A percentile compares a stretch with the other conserved stretches of the same genome.
These are phyloP conservation scores for Cladosporium austrohemisphaericum DNA, from an alignment of 2,329 filamentous ascomycete species.

Conservation along the genomic window DNA sequence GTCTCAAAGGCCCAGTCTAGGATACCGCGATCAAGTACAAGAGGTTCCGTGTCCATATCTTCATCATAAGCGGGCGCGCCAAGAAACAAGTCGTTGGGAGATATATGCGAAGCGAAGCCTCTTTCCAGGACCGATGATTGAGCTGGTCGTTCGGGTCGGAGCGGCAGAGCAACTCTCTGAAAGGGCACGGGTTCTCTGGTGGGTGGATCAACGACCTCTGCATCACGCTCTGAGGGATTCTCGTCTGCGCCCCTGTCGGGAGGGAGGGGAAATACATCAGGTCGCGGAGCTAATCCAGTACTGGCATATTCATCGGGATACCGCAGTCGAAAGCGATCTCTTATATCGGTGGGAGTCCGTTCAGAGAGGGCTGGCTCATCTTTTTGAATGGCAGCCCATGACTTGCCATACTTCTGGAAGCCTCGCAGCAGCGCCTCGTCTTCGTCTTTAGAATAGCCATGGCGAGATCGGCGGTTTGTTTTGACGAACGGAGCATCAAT, in stretches of 20 bases:
- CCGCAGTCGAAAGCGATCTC: slow-evolving; percentile 59
- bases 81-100: slow-evolving; percentile 30
- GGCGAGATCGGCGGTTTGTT: slow-evolving; percentile 50
- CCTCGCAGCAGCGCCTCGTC: slow-evolving; percentile 57
- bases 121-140: slow-evolving; percentile 7
- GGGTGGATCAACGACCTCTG: neutral
- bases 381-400: slow-evolving; percentile 58
- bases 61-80: slow-evolving; percentile 19
- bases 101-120: slow-evolving; percentile 19
- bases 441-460: slow-evolving; percentile 54
- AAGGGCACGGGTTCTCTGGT: neutral
- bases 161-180: too few relatives aligned
- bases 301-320: slow-evolving; percentile 56
- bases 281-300: slow-evolving; percentile 42
- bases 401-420: slow-evolving; percentile 55
- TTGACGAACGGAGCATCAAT: slow-evolving; percentile 50
- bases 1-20: slow-evolving; percentile 30
- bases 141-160: too few relatives aligned
- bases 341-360: slow-evolving; percentile 52
- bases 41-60: slow-evolving; percentile 25
- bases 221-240: neutral
- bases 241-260: slow-evolving; percentile 12
- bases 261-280: slow-evolving; percentile 27
- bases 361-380: slow-evolving; percentile 35
- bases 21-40: slow-evolving; percentile 34